These are phyloP conservation scores for Adansonia grandidieri DNA, from an alignment of 441 rosid genomes.

Conservation along the genomic window DNA sequence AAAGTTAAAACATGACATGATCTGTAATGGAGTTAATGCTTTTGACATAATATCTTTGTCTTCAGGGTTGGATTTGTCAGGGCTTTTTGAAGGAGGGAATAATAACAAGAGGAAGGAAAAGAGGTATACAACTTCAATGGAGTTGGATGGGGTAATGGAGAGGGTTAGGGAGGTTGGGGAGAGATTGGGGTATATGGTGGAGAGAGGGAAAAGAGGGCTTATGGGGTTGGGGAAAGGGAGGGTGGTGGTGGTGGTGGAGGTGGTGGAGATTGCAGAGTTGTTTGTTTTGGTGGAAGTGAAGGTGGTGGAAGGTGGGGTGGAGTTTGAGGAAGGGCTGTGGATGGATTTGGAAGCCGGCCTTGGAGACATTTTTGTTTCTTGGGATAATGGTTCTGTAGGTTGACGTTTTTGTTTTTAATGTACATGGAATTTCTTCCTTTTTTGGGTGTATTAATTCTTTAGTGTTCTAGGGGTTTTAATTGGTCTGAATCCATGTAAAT, in stretches of 20 bases:
- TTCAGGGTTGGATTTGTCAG: slow-evolving; percentile 79
- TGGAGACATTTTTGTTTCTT: slow-evolving; percentile 64
- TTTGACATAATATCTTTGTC: slow-evolving; percentile 79
- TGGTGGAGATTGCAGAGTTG: slow-evolving; percentile 51
- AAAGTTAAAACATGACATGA: slow-evolving; percentile 23
- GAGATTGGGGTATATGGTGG: slow-evolving; percentile 64
- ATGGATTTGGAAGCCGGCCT: slow-evolving; percentile 60
- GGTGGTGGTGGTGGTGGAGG: slow-evolving; percentile 50
- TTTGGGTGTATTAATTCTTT: not conserved
- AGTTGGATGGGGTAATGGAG: slow-evolving; percentile 54
- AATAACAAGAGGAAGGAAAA: slow-evolving; percentile 42
- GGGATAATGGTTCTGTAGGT: slow-evolving; percentile 47
- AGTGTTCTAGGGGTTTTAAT: not conserved
- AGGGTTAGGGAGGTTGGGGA: slow-evolving; percentile 64
- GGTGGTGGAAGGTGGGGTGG: slow-evolving; percentile 48
- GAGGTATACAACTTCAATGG: slow-evolving; percentile 66
- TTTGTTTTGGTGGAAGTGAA: slow-evolving; percentile 64
- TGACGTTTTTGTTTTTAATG: slow-evolving; percentile 52
- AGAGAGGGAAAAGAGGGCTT: slow-evolving; percentile 56
- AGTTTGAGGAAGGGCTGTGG: slow-evolving; percentile 68
- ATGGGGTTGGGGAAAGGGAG: slow-evolving; percentile 66
- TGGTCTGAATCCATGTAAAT: slow-evolving; percentile 8
- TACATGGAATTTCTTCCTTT: not conserved
- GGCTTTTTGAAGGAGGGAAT: slow-evolving; percentile 55
- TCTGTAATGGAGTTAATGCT: slow-evolving; percentile 47